Base-by-base conservation (phyloP, 2,329 filamentous ascomycete genomes). In the Epichloe glyceriae region DNA sequence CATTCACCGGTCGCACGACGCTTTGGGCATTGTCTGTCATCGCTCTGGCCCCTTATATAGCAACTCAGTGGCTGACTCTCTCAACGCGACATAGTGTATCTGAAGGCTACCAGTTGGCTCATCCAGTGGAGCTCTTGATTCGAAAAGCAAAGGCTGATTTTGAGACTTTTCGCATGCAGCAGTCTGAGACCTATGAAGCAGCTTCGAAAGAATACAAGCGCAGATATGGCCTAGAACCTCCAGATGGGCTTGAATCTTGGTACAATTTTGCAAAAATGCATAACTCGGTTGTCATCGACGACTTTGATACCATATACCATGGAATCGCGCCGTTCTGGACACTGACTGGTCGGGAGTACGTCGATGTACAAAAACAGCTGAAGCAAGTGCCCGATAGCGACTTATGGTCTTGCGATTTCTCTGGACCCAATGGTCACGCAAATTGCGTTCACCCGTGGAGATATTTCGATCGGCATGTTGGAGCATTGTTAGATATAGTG, bases 201-300 rank as follows among this genome's bases (percentile, higher is more conserved):
- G 73, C 71, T 0, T 47, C 57, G 0, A 48, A 46, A 0, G 71
- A 75, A 53, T 78, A 78, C 49, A 61, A 54, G 8, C 64, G 65
- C 2, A 64, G 73, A 19, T 75, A 77, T 50, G 54, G 53, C 0
- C 56, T 66, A 1, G 62, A 69, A 1, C 74, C 73, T 0, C 75
- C 74, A 0, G 60, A 62, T 0, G 74, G 75, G 0, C 77, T 77
- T 33, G 59, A 70, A 1, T 59, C 54, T 3, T 78, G 74, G 75
- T 72, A 66, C 20, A 55, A 64, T 1, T 75, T 67, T 46, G 73
- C 73, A 0, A 47, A 56, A 2, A 54, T 55, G 0, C 59, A 71
- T 1, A 34, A 67, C 2, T 74, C 73, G 0, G 63, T 63, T 0
- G 64, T 76, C n/a, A 74, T 77, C 34, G 73, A 77, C 51, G 70